These are phyloP conservation scores for Coix lacrymajobi DNA, from an alignment of 176 grass and related monocot species.

Conservation along the genomic window DNA sequence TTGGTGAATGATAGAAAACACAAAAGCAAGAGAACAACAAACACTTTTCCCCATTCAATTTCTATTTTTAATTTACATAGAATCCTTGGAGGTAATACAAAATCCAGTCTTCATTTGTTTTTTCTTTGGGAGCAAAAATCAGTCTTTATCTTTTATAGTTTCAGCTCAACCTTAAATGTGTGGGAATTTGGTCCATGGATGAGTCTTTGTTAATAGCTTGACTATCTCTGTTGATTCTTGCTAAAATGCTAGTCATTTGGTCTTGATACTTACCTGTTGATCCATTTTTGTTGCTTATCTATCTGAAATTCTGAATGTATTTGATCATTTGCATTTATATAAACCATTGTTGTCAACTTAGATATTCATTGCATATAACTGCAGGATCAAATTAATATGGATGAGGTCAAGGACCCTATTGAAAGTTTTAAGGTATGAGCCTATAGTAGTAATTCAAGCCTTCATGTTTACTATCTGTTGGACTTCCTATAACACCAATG, in stretches of 20 bases:
- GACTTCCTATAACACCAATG: background rate
- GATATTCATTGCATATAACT: conserved; percentile 18
- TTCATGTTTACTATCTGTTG: background rate
- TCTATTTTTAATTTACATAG: background rate
- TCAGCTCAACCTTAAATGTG: background rate
- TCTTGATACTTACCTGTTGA: background rate
- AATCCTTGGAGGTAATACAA: background rate
- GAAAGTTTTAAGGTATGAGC: conserved; percentile 85
- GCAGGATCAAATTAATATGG: conserved; percentile 94
- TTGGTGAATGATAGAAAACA: background rate
- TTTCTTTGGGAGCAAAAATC: background rate
- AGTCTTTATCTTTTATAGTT: background rate
- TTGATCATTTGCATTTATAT: conserved; percentile 11
- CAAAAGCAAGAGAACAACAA: background rate
- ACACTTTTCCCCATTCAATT: background rate
- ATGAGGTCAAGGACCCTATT: conserved; percentile 74
- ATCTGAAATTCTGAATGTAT: background rate
- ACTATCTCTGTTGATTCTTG: background rate
- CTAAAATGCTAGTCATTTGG: background rate
- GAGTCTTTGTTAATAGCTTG: background rate
- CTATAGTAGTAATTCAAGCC: background rate
- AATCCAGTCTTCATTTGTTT: background rate
- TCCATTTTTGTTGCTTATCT: background rate
- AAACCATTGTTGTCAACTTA: background rate
- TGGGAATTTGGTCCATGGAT: background rate